Percentiles rank a stretch among this genome's conserved stretches.
Evolutionary conservation across 148 eudicot species (phyloP).

Genomic region (Selenicereus undatus): DNA sequence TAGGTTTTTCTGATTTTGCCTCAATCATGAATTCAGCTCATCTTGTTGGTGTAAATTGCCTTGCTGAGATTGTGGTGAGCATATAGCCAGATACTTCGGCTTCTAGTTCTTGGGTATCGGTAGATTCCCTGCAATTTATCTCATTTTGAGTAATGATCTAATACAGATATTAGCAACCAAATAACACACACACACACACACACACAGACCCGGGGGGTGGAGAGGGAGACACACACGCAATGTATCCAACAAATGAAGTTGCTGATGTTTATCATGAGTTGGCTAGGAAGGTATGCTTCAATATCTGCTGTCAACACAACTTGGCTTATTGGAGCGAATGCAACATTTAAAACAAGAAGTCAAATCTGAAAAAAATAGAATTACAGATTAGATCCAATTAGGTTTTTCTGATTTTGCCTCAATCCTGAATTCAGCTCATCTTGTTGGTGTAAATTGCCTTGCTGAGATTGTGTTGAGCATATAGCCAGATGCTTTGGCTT

Average conservation of each 20-base stretch:
- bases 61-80: neutral
- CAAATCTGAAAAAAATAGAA: neutral
- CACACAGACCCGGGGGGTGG: too few species aligned
- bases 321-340: neutral
- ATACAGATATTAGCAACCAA: neutral
- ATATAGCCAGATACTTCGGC: neutral
- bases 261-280: slow-evolving; percentile 66
- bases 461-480: neutral
- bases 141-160: too few species aligned
- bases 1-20: neutral
- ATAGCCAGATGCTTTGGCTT: neutral
- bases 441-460: neutral
- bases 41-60: neutral
- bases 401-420: neutral
- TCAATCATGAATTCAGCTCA: neutral
- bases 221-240: neutral
- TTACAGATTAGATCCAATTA: neutral
- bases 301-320: too few species aligned
- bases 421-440: neutral
- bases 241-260: slow-evolving; percentile 67
- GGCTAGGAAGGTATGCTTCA: slow-evolving; percentile 68
- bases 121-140: too few species aligned
- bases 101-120: neutral
- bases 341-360: neutral
- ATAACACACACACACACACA: too few species aligned